Base-by-base conservation (phyloP, 352 stramenopile genomes). In the Globisporangium solare region DNA sequence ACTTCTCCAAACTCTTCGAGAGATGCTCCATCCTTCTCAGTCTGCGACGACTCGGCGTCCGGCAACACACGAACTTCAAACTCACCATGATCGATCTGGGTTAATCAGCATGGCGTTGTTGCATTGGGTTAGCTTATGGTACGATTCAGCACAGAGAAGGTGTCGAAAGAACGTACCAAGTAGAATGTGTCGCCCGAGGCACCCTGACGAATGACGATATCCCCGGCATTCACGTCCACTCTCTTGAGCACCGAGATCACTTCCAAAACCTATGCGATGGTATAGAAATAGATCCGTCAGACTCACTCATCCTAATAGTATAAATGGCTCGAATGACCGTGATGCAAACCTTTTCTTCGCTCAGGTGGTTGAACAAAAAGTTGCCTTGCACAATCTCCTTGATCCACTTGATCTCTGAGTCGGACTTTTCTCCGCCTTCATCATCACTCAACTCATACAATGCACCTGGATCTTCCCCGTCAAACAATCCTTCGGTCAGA, bases 181-280 rank as follows among this genome's bases (percentile, higher is more conserved):
- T 97, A 98, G 53, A 98, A 98, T 13, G 85, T 95, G 60, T 98
- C 87, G 2, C 94, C 94, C 40, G 94, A 73, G 31, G 97, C 81
- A 39, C 92, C 90, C 76, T 98, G 92, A 35, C 73, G 79, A 67
- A 98, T 97, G 45, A 98, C 85, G 50, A 97, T 71, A 46, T 97
- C 80, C 7, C 92, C 92, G 35, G 73, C 66, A 21, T 87, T 83
- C 22, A 97, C 89, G 27, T 83, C 66, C 7, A 91, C 56, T 35
- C 83, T 86, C 63, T 94, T 88, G 50, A 98, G 76, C 22, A 80
- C 86, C 6, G 81, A 87, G 17, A 97, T 88, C 2, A 98, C 88
- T 61, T 97, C 75, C 41, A 79, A 58, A 60, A 91, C 80, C 78
- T 90, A 51, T 11, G 55, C 12, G 45, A 41, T 7, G 51, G 5